A percentile compares a stretch with the other conserved stretches of the same genome.
Conservation (phyloP, 305 asterid species). For the Fraxinus sp. region DNA sequence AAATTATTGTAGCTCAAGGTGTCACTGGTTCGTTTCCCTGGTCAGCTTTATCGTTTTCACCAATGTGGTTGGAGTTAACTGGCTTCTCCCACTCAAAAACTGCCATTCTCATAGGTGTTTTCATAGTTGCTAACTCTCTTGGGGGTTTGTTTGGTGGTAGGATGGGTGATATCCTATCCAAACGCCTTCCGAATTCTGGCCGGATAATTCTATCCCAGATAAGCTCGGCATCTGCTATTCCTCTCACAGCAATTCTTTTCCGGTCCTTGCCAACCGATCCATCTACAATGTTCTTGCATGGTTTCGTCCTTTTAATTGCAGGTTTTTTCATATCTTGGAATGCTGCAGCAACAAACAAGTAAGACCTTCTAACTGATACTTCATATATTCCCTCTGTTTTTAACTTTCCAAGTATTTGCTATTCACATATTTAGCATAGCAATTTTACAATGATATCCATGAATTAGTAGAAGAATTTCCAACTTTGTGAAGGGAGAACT, state of each 20-base stretch:
- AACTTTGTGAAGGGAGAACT: neutral
- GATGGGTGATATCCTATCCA: constrained; percentile 68
- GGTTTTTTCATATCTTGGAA: constrained; percentile 83
- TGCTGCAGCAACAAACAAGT: constrained; percentile 83
- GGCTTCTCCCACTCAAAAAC: constrained; percentile 68
- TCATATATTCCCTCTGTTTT: neutral
- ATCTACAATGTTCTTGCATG: constrained; percentile 41
- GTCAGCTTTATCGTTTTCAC: constrained; percentile 79
- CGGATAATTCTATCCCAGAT: constrained; percentile 66
- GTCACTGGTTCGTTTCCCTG: constrained; percentile 78
- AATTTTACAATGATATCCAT: neutral
- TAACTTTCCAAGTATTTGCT: neutral
- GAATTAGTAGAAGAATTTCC: neutral
- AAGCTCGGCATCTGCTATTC: constrained; percentile 73
- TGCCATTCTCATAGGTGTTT: constrained; percentile 48
- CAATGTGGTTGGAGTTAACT: constrained; percentile 77
- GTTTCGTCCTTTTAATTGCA: constrained; percentile 47
- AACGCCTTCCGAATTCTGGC: constrained; percentile 59
- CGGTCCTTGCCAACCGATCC: constrained; percentile 53
- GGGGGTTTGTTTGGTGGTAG: constrained; percentile 78
- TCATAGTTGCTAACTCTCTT: constrained; percentile 53
- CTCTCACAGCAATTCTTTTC: constrained; percentile 63
- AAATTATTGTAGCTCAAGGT: constrained; percentile 76
- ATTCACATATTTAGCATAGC: neutral
- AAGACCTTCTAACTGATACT: constrained; percentile 22